These are phyloP conservation scores for Paraleonurus japonicus DNA, from an alignment of 257 asterid species.

Conservation along the genomic window DNA sequence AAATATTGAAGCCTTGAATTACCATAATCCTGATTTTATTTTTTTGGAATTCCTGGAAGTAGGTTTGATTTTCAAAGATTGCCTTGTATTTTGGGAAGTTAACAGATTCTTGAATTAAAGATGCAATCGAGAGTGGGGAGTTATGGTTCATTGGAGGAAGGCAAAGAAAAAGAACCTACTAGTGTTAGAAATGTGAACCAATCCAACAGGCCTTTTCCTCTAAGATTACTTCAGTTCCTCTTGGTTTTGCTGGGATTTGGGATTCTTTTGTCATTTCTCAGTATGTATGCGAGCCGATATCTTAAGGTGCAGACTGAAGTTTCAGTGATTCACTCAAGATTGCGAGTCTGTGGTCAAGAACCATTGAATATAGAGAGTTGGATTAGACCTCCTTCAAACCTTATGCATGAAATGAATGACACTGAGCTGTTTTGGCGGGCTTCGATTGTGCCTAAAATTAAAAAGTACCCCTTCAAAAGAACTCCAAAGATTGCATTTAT, in stretches of 20 bases:
- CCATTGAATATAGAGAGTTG: constrained; percentile 42
- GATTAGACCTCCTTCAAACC: constrained; percentile 54
- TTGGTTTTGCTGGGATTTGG: constrained; percentile 70
- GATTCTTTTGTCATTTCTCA: constrained; percentile 55
- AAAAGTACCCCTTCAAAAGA: constrained; percentile 68
- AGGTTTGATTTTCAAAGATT: constrained; percentile 22
- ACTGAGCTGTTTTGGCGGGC: constrained; percentile 82
- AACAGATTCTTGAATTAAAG: constrained; percentile 20
- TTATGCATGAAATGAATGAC: constrained; percentile 68
- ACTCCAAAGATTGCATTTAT: constrained; percentile 82
- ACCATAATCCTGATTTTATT: constrained; percentile 16
- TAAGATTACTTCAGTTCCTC: constrained; percentile 65
- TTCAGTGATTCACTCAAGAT: constrained; percentile 37
- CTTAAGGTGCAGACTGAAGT: constrained; percentile 48
- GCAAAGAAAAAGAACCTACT: constrained; percentile 51
- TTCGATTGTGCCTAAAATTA: constrained; percentile 55
- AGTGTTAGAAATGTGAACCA: constrained; percentile 37
- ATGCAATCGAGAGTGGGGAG: constrained; percentile 78
- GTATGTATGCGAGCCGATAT: constrained; percentile 56
- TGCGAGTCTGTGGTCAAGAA: constrained; percentile 49
- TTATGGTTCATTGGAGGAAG: constrained; percentile 64
- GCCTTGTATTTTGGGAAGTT: constrained; percentile 7
- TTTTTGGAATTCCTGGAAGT: constrained; percentile 16
- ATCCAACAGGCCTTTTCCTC: constrained; percentile 54
- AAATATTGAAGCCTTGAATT: neutral